Conservation (phyloP, 306 rosid genomes). For the Lablab purpureus region DNA sequence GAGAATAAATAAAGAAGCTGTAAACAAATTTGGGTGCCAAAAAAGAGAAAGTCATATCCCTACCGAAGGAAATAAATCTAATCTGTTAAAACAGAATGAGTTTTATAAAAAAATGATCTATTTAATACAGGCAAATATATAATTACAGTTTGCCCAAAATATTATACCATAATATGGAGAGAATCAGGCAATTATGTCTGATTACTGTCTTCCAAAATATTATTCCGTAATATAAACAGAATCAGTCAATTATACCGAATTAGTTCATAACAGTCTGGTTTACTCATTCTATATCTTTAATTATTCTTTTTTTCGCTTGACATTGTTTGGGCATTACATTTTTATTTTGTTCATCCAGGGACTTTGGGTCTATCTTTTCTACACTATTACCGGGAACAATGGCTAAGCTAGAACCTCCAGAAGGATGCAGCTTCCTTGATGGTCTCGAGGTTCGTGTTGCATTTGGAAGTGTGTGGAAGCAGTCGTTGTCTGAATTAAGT, state of each 20-base stretch:
- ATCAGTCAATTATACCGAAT: background rate
- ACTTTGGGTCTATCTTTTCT: constrained; percentile 96
- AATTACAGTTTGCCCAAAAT: background rate
- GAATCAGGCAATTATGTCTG: background rate
- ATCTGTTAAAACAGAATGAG: background rate
- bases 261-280: constrained; percentile 21
- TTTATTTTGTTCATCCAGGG: constrained; percentile 59
- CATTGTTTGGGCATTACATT: constrained; percentile 15
- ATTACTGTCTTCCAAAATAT: background rate
- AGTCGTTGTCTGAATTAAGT: constrained; percentile 94
- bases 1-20: background rate
- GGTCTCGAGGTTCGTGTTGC: constrained; percentile 99
- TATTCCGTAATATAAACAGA: background rate
- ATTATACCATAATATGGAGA: background rate
- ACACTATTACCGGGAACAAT: constrained; percentile 92
- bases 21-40: background rate
- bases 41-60: background rate
- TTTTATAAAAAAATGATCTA: background rate
- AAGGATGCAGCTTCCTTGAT: constrained; percentile 91
- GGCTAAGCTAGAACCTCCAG: constrained; percentile 97
- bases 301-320: constrained; percentile 29
- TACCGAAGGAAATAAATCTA: background rate
- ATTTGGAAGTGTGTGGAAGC: constrained; percentile 98
- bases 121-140: constrained; percentile 2
- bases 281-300: constrained; percentile 25